Base-by-base conservation (phyloP, 2,329 filamentous ascomycete genomes). In the Sordariomycetes sp. region DNA sequence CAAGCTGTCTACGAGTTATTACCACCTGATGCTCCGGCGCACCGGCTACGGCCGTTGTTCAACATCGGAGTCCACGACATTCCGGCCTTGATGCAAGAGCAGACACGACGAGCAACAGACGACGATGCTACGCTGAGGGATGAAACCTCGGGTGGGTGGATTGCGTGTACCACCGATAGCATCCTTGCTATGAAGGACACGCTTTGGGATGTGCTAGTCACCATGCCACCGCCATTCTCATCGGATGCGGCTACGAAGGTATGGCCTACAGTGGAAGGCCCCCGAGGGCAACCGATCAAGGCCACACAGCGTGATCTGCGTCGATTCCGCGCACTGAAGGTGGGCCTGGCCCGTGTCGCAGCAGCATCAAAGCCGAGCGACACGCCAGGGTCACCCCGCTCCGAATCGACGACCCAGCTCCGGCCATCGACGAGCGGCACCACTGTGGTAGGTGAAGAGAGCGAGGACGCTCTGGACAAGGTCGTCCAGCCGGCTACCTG, bases 41-140 rank as follows among this genome's bases (percentile, higher is more conserved):
- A 88, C 60, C 79, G 90, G 60, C 79, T 94, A 34, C 82, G 86
- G 25, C 88, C 93, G 0, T 79, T 99, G n/a, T 99, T 97, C 74
- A 91, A 87, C 57, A 82, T 99, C 60, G 94, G 94, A 55, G 86
- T 99, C 18, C 89, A 96, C 69, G 94, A 99, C 67, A 96, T 99
- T 55, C 83, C 89, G 5, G 84, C 87, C 59, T 79, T 97, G 5
- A 78, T 85, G 63, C 77, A 88, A 68, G 46, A 35, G 35, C 56
- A 46, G 32, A 28, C 43, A 10, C 32, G 34, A 18, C 25, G 55
- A 40, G 48, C 22, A 28, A 46, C 40, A 14, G 55, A 53, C 32
- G 55, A 54, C 20, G 32, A 54, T 25, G 53, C 32, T 20, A 37
- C 53, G 18, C 20, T 70, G 12, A 66, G 71, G 18, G 70, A 72